Base-by-base conservation (phyloP, 1,284 basidiomycete genomes). In the Thelephora terrestris region DNA sequence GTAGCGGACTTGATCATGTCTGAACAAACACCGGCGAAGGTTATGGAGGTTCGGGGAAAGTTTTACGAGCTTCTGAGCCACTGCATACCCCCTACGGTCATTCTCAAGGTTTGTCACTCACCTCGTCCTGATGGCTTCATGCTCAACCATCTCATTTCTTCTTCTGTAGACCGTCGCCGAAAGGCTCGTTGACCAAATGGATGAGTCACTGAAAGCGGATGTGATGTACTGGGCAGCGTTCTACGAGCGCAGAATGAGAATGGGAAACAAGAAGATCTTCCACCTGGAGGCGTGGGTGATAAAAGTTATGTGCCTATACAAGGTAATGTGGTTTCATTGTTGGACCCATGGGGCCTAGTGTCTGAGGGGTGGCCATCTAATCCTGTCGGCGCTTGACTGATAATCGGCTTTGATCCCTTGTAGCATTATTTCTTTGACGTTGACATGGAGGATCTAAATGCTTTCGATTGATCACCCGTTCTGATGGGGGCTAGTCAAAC, bases 171-270 rank as follows among this genome's bases (percentile, higher is more conserved):
- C 91, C 0, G 79, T 96, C 38, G 85, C 92, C 9, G 90, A 92
- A 49, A 75, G 83, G 12, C 74, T 99, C 12, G 83, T 95, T 16
- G 83, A 88, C 42, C 78, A 81, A 52, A 90, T 96, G 29, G 92
- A 96, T 63, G 92, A 95, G 60, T 74, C 74, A 47, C 64, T 97
- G 51, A 94, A 92, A 66, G 79, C 85, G 0, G 91, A 95, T 58
- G 81, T 96, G 55, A 87, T 95, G 72, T 91, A 95, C 61, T 96
- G 92, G 91, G 92, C 95, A 3, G 92, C 96, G 10, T 82, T 96
- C 60, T 99, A 97, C 64, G 91, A 92, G 61, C 55, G 88, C 64
- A 81, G 93, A 21, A 89, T 96, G 86, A 78, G 91, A 32, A 71
- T 81, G 52, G 93, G 93, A 3, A 88, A 75, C 62, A 97, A 97